Percentiles rank a stretch among this genome's conserved stretches.
phyloP scores from a whole-genome alignment of 2,329 filamentous ascomycete genomes.

The Hypoxylon rubiginosum region DNA sequence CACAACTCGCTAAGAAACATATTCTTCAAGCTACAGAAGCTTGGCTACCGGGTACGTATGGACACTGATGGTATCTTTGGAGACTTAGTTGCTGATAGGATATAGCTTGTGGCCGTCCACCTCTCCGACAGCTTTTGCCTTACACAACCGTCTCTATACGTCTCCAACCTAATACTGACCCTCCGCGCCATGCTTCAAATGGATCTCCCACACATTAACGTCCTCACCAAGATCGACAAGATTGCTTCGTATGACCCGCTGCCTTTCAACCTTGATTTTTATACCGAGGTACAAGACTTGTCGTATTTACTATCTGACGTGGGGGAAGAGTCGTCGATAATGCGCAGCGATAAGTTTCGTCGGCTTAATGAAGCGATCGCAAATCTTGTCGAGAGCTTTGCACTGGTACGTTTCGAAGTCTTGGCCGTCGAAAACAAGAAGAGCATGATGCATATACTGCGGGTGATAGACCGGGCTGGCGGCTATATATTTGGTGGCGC shows the following conservation, averaged over 20 bases:
- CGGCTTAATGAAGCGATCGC: constrained; percentile 89
- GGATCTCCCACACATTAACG: constrained; percentile 95
- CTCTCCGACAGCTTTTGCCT: constrained; percentile 95
- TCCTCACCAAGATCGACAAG: constrained; percentile 98
- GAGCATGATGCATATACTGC: constrained; percentile 93
- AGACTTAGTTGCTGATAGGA: constrained; percentile 47
- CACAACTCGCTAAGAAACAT: constrained; percentile 93
- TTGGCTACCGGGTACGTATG: constrained; percentile 86
- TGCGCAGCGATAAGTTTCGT: constrained; percentile 81
- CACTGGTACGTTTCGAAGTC: constrained; percentile 91
- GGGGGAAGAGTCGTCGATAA: constrained; percentile 79
- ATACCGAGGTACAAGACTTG: constrained; percentile 96
- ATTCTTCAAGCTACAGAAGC: constrained; percentile 89
- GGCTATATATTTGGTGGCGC: constrained; percentile 93
- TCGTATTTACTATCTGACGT: constrained; percentile 85
- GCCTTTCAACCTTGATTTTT: constrained; percentile 96
- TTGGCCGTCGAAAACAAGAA: constrained; percentile 96
- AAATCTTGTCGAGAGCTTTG: constrained; percentile 88
- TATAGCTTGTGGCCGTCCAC: constrained; percentile 90
- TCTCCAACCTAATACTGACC: constrained; percentile 92
- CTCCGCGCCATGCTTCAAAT: constrained; percentile 98
- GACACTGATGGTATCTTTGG: constrained; percentile 9
- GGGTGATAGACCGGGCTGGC: constrained; percentile 89
- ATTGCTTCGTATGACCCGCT: constrained; percentile 85
- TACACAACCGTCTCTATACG: constrained; percentile 92